Conservation (phyloP, 192 early-diverging fungal genomes). For the Dispira parvispora region DNA sequence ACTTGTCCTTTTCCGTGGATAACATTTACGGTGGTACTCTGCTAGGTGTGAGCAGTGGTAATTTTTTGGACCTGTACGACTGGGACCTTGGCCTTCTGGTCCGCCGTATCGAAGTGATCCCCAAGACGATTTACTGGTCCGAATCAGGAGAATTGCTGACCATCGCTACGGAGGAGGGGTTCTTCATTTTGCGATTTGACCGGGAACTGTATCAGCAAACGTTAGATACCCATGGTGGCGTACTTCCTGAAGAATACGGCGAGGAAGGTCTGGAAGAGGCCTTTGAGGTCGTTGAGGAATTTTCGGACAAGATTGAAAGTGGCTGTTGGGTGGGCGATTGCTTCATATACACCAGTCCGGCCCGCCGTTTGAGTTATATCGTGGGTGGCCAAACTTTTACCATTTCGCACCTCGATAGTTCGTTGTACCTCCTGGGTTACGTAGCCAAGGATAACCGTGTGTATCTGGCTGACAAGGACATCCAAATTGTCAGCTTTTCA, state of each 20-base stretch:
- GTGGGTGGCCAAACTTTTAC: conserved; percentile 84
- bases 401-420: conserved; percentile 86
- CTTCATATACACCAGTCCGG: conserved; percentile 88
- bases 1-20: conserved; percentile 71
- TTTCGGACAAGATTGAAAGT: conserved; percentile 79
- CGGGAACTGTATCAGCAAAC: conserved; percentile 64
- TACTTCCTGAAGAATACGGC: conserved; percentile 22
- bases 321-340: conserved; percentile 98
- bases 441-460: conserved; percentile 86
- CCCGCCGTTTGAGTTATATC: conserved; percentile 88
- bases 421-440: conserved; percentile 88
- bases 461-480: conserved; percentile 87
- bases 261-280: conserved; percentile 97
- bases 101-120: conserved; percentile 85
- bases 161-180: conserved; percentile 84
- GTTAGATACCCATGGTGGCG: conserved; percentile 46
- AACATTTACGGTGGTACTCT: conserved; percentile 89
- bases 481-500: conserved; percentile 74
- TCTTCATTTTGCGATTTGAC: conserved; percentile 90
- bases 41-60: conserved; percentile 68
- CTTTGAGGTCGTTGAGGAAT: conserved; percentile 85
- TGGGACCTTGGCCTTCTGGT: conserved; percentile 88
- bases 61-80: conserved; percentile 90
- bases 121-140: conserved; percentile 85
- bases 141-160: conserved; percentile 84